A percentile compares a stretch with the other conserved stretches of the same genome.
phyloP scores from a whole-genome alignment of 2,329 filamentous ascomycete genomes.

The Phyllosticta citribraziliensis region DNA sequence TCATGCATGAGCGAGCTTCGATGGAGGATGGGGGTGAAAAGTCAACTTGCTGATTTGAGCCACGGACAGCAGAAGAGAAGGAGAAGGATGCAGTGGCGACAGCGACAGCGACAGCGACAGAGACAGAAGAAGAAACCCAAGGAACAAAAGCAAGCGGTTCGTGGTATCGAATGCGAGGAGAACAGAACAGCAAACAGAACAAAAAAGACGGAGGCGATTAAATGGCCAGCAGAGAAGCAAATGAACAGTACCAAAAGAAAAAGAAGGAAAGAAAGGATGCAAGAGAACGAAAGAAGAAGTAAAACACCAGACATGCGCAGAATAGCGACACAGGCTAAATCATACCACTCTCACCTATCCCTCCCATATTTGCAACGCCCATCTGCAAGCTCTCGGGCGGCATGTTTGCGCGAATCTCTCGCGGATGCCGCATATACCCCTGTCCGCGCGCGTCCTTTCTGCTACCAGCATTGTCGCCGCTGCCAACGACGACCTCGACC shows the following conservation, averaged over 20 bases:
- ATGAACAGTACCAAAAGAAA: neutral
- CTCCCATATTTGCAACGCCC: conserved; percentile 27
- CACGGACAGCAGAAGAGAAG: too few species aligned
- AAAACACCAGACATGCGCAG: neutral
- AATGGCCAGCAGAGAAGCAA: neutral
- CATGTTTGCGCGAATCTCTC: conserved; percentile 41
- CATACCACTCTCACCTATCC: conserved; percentile 20
- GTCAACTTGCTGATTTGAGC: too few species aligned
- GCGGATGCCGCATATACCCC: conserved; percentile 31
- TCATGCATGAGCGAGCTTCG: too few species aligned
- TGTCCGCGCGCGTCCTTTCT: neutral
- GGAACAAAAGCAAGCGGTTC: neutral
- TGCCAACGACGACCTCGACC: neutral
- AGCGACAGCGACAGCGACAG: too few species aligned
- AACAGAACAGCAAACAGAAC: neutral
- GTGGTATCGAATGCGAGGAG: neutral
- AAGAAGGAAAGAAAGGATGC: neutral
- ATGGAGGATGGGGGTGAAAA: too few species aligned
- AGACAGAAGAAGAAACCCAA: neutral
- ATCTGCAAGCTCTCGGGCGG: conserved; percentile 36
- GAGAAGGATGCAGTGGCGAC: too few species aligned
- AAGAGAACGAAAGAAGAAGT: neutral
- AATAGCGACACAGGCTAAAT: conserved; percentile 12
- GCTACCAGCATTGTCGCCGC: neutral
- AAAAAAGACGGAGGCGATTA: neutral